Base-by-base conservation (phyloP, 306 rosid genomes). In the Cicer chorassanicum region DNA sequence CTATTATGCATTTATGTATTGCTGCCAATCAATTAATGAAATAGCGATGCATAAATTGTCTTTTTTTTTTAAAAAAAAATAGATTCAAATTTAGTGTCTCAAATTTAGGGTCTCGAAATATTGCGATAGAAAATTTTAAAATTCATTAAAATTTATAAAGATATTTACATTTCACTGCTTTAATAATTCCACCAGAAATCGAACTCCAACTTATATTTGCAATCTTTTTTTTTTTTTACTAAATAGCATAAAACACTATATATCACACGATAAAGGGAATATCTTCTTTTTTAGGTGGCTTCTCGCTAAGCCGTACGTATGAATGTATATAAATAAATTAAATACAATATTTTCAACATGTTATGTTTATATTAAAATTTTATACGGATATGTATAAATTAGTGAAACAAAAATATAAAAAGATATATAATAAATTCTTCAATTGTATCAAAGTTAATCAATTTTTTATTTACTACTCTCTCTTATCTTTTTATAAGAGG, bases 1-100 rank as follows among this genome's bases (percentile, higher is more conserved):
- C 14, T 36, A 46, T 43, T 34, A 1, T 64, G 29, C 57, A 43
- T 63, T 63, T 79, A 54, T 62, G 40, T 60, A 70, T 40, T 49
- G 44, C 12, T 18, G 43, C 18, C 36, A 62, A 57, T 38, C 61
- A 68, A 57, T 16, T 12, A 44, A 44, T 48, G 46, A 64, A 78
- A 70, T 46, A 70, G 8, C 4, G 13, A 36, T 18, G 51, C 51
- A 36, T 14, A 65, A 76, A 24, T 24, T 76, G 42, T 44, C 60
- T 51, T 2, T 24, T 24, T 24, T 2, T 24, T 24, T 24, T 24
- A 1, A 1, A n/a, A n/a, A n/a, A n/a, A n/a, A 21, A 1, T 21
- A 21, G 29, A 21, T 1, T 1, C 29, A 21, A 21, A 21, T 21
- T 21, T 21, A 21, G 29, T 1, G 29, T 21, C 29, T 21, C 3